Percentiles rank a stretch among this genome's conserved stretches.
These are phyloP conservation scores for Cutaneotrichosporon spelunceum DNA, from an alignment of 1,284 basidiomycete species.

Conservation along the genomic window DNA sequence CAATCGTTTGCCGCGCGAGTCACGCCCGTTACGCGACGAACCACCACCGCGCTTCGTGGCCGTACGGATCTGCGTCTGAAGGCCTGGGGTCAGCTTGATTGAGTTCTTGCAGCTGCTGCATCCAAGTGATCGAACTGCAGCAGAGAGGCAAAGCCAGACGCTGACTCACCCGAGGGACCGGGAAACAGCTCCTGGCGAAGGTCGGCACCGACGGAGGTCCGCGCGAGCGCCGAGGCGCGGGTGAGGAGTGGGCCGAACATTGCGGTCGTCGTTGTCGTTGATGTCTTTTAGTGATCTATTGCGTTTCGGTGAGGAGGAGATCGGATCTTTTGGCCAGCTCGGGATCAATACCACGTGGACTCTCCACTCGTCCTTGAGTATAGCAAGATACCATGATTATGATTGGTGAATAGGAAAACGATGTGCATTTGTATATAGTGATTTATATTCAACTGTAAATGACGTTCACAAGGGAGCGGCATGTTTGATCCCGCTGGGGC, in stretches of 20 bases:
- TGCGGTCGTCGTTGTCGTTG: neutral
- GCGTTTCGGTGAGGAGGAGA: constrained; percentile 1
- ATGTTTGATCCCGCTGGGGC: no score
- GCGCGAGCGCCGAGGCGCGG: constrained; percentile 27
- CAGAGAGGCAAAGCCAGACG: neutral
- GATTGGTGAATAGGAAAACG: no score
- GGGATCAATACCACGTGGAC: constrained; percentile 7
- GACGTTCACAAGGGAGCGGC: no score
- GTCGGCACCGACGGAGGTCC: constrained; percentile 27
- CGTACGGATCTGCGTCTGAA: constrained; percentile 65
- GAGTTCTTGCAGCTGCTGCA: neutral
- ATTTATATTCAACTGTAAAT: no score
- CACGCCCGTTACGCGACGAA: constrained; percentile 82
- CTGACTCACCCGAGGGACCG: constrained; percentile 39
- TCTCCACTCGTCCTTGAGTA: constrained; percentile 8
- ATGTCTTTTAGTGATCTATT: neutral
- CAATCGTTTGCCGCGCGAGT: constrained; percentile 82
- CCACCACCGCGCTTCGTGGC: constrained; percentile 94
- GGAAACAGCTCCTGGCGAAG: constrained; percentile 38
- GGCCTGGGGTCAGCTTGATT: constrained; percentile 20
- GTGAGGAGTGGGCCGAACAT: constrained; percentile 26
- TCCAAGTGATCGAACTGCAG: neutral
- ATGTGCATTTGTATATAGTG: no score
- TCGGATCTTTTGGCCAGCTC: neutral
- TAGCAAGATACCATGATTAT: no score